A percentile compares a stretch with the other conserved stretches of the same genome.
These are phyloP conservation scores for Aspergillus quadrilineatus DNA, from an alignment of 2,329 filamentous ascomycete genomes.

Conservation along the genomic window DNA sequence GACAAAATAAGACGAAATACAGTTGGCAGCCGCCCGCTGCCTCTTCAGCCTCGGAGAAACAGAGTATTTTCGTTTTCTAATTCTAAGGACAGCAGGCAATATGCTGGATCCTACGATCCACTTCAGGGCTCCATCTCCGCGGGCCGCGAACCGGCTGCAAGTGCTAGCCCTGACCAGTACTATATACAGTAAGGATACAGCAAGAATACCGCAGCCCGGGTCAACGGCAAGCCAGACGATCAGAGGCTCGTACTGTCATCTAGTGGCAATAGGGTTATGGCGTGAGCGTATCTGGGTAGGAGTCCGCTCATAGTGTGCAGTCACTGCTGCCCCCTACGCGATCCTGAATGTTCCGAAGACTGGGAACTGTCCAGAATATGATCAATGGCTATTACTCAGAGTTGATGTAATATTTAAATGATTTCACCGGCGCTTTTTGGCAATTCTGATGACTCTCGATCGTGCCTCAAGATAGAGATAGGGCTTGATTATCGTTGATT, in stretches of 20 bases:
- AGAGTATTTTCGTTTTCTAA: background rate
- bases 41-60: conserved; percentile 14
- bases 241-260: background rate
- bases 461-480: background rate
- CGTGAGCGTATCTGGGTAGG: too few species aligned
- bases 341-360: background rate
- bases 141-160: background rate
- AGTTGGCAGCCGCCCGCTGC: too few species aligned
- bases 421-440: background rate
- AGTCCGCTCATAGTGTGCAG: background rate
- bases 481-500: background rate
- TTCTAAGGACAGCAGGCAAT: background rate
- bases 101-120: background rate
- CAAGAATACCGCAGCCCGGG: too few species aligned
- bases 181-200: too few species aligned
- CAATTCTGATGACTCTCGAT: background rate
- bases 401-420: background rate
- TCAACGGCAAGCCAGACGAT: too few species aligned
- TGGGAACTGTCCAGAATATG: background rate
- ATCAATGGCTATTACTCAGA: conserved; percentile 3
- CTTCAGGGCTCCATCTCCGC: conserved; percentile 1
- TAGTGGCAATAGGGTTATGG: background rate
- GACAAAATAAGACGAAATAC: too few species aligned
- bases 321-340: background rate
- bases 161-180: background rate